Conservation (phyloP, 306 rosid genomes). For the Gleditsia sinensis region DNA sequence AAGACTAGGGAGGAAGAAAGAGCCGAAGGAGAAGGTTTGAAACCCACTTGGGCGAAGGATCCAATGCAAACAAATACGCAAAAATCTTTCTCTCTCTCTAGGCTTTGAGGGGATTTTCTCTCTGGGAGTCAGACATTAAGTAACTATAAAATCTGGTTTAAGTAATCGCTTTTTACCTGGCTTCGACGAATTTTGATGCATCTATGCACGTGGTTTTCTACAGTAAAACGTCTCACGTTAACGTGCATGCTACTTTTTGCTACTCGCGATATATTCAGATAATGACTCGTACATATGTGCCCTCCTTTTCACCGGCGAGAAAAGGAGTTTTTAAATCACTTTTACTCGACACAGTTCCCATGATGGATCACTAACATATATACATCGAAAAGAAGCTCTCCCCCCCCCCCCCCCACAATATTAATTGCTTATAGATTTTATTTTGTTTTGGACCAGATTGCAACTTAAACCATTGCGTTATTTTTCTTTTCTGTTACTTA, state of each 20-base stretch:
- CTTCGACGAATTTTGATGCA: slow-evolving; percentile 53
- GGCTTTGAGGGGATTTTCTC: neutral
- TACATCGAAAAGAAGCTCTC: neutral
- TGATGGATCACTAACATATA: too few species aligned
- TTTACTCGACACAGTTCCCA: neutral
- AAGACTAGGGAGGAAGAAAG: slow-evolving; percentile 28
- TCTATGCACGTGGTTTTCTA: slow-evolving; percentile 55
- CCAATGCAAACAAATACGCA: slow-evolving; percentile 58
- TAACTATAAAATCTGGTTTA: slow-evolving; percentile 28
- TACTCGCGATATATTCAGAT: slow-evolving; percentile 19
- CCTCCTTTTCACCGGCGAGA: slow-evolving; percentile 16
- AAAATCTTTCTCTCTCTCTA: neutral
- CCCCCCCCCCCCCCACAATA: neutral
- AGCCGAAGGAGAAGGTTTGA: slow-evolving; percentile 18
- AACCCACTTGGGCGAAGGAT: slow-evolving; percentile 64
- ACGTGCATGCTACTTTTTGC: slow-evolving; percentile 45
- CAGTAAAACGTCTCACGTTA: slow-evolving; percentile 33
- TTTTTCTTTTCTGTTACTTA: neutral
- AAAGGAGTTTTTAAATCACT: neutral
- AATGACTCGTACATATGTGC: too few species aligned
- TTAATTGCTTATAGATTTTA: neutral
- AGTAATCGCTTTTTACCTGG: slow-evolving; percentile 19
- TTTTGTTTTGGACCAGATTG: slow-evolving; percentile 5
- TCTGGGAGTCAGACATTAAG: slow-evolving; percentile 15
- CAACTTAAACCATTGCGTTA: neutral